Base-by-base conservation (phyloP, 2,329 filamentous ascomycete genomes). In the Bipolaris sorokiniana region DNA sequence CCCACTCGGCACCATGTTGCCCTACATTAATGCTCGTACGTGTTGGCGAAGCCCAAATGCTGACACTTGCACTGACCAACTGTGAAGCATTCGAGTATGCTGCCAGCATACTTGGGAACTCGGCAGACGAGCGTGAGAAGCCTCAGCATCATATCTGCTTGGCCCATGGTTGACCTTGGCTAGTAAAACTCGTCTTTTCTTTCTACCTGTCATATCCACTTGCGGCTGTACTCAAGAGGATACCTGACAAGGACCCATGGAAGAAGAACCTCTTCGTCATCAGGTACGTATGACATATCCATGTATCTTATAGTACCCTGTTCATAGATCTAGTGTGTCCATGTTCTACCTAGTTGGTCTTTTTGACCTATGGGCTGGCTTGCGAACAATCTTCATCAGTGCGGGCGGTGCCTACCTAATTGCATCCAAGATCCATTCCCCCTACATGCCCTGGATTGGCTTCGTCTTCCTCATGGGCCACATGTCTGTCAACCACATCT, bases 371-470 rank as follows among this genome's bases (percentile, higher is more conserved):
- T 98, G 94, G 93, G 82, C 80, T 76, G 96, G 95, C 54, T 78
- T 96, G 13, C 84, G 85, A 37, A 97, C 93, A 2, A 80, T 99
- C 37, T 75, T 90, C 56, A 88, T 96, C 73, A 92, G 91, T 72
- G 87, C 94, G 0, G 85, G 84, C 16, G 93, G 87, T 48, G 86
- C 91, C 48, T 99, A 97, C 73, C 81, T 84, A 62, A 95, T 99
- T 66, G 90, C 94, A 50, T 87, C 89, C 65, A 93, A 88, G 74
- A 81, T 98, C 42, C 85, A 92, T 64, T 93, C 92, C 18, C 91
- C 92, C 0, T 91, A 94, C 74, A 99, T 99, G 95, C 95, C 95
- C 80, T 99, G 95, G 95, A 83, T 97, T 48, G 92, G 88, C 58
- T 99, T 99, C 77, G 82, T 91, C 48, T 97, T 96, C 72, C 81